Evolutionary conservation across 2,329 filamentous ascomycete species (phyloP), one percentile per base, ranked within the genome.

Genomic region (Catunica adiposa): DNA sequence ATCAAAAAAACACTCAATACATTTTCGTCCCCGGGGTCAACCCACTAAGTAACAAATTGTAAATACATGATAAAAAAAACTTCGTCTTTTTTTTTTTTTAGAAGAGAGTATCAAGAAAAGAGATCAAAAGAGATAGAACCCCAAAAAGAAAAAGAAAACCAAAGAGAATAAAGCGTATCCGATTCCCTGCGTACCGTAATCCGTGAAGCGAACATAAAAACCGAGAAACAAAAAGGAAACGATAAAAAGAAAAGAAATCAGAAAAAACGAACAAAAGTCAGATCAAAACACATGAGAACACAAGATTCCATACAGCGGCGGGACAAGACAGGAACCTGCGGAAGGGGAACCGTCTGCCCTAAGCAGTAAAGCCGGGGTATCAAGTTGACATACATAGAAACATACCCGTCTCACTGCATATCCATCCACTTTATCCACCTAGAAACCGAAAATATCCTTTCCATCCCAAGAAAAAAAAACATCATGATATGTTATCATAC

Each of bases 101-200:
- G 22, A 7, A 3, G 23, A 48, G 17, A 23, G 44, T 48, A 48
- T 25, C 44, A 23, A 48, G 8, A 48, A n/a, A n/a, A n/a, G n/a
- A n/a, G n/a, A n/a, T n/a, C n/a, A n/a, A n/a, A n/a, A n/a, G n/a
- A n/a, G n/a, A n/a, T n/a, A n/a, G n/a, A n/a, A n/a, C n/a, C n/a
- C 15, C 6, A 29, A 22, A 26, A 46, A 46, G 9, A 47, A n/a
- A 54, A 37, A 48, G 22, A 38, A n/a, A 48, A 37, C n/a, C 6
- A 34, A 23, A 25, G 23, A 54, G n/a, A n/a, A n/a, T n/a, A n/a
- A 47, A 47, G 17, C 31, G 11, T 34, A 34, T 5, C 29, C 11
- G 29, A 20, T 38, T 38, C 31, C 53, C 31, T 14, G 34, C n/a
- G 56, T 58, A 51, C 52, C 46, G 53, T 58, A 25, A 48, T 51